phyloP scores from a whole-genome alignment of 306 rosid genomes.

The Coriaria nepalensis region DNA sequence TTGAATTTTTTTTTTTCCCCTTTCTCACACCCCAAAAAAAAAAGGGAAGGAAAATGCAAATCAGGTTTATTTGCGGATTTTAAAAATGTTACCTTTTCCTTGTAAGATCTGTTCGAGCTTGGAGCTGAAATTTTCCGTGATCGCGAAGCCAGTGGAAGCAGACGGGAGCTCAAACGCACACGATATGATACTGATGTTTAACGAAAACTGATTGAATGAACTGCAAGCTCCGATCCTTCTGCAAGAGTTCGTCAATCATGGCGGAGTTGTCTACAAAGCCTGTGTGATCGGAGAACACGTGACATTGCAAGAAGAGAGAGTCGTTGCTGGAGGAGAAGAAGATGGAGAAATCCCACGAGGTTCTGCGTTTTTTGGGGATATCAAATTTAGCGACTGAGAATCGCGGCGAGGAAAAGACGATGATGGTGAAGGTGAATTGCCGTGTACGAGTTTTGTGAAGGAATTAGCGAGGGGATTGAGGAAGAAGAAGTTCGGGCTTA shows the following conservation, averaged over 20 bases:
- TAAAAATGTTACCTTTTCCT: too few relatives aligned
- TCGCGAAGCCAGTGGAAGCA: slow-evolving; percentile 72
- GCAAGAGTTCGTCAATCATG: slow-evolving; percentile 85
- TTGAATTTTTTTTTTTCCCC: too few relatives aligned
- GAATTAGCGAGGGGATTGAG: slow-evolving; percentile 58
- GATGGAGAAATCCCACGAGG: slow-evolving; percentile 31
- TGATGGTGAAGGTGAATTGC: slow-evolving; percentile 68
- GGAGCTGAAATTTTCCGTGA: slow-evolving; percentile 60
- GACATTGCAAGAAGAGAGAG: slow-evolving; percentile 68
- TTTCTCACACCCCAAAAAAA: too few relatives aligned
- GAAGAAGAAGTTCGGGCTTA: slow-evolving; percentile 33
- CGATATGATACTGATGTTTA: slow-evolving; percentile 66
- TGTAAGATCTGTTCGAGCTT: slow-evolving; percentile 41
- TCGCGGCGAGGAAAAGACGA: slow-evolving; percentile 53
- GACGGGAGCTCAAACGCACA: slow-evolving; percentile 90
- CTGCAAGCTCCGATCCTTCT: slow-evolving; percentile 71
- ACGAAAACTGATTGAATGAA: slow-evolving; percentile 38
- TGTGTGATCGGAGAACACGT: slow-evolving; percentile 65
- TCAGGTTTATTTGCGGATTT: too few relatives aligned
- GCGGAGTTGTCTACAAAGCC: slow-evolving; percentile 84
- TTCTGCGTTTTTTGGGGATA: slow-evolving; percentile 68
- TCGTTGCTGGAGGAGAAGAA: slow-evolving; percentile 63
- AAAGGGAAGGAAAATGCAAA: too few relatives aligned
- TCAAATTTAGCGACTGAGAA: slow-evolving; percentile 53
- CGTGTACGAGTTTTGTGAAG: slow-evolving; percentile 43